These are phyloP conservation scores for Salvia splendens DNA, from an alignment of 257 asterid species.

Conservation along the genomic window DNA sequence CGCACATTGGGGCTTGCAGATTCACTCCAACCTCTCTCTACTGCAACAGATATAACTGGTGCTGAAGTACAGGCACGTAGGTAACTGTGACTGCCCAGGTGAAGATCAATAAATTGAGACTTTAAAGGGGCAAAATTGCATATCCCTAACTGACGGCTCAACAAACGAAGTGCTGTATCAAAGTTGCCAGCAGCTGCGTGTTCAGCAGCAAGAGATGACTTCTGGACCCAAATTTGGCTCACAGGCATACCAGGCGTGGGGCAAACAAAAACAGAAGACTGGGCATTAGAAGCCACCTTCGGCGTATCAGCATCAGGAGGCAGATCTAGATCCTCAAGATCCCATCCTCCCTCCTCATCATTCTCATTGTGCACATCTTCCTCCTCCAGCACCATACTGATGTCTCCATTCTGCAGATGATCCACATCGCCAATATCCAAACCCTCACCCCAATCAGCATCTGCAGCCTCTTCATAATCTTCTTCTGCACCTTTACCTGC, in stretches of 20 bases:
- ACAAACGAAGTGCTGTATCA: slow-evolving; percentile 87
- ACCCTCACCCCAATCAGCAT: slow-evolving; percentile 71
- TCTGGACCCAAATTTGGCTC: slow-evolving; percentile 91
- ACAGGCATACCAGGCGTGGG: slow-evolving; percentile 94
- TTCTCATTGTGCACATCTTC: slow-evolving; percentile 58
- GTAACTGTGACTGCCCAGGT: slow-evolving; percentile 76
- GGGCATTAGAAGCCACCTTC: slow-evolving; percentile 48
- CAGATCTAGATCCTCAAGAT: slow-evolving; percentile 88
- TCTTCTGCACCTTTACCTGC: slow-evolving; percentile 45
- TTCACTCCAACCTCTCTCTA: slow-evolving; percentile 87
- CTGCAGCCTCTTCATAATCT: slow-evolving; percentile 64
- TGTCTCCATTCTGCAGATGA: slow-evolving; percentile 54
- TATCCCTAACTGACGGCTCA: slow-evolving; percentile 82
- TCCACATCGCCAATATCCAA: slow-evolving; percentile 69
- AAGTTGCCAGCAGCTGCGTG: slow-evolving; percentile 95
- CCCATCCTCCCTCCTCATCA: slow-evolving; percentile 92
- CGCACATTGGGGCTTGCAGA: slow-evolving; percentile 69
- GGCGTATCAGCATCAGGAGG: slow-evolving; percentile 87
- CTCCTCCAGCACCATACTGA: slow-evolving; percentile 44
- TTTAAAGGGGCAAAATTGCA: slow-evolving; percentile 69
- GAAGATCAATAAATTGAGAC: slow-evolving; percentile 63
- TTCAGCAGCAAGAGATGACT: slow-evolving; percentile 89
- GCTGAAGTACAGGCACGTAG: slow-evolving; percentile 73
- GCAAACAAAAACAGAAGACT: slow-evolving; percentile 64
- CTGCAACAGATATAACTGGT: slow-evolving; percentile 65